A percentile compares a stretch with the other conserved stretches of the same genome.
phyloP scores from a whole-genome alignment of 345 rosid genomes.

The Salix viminalis region DNA sequence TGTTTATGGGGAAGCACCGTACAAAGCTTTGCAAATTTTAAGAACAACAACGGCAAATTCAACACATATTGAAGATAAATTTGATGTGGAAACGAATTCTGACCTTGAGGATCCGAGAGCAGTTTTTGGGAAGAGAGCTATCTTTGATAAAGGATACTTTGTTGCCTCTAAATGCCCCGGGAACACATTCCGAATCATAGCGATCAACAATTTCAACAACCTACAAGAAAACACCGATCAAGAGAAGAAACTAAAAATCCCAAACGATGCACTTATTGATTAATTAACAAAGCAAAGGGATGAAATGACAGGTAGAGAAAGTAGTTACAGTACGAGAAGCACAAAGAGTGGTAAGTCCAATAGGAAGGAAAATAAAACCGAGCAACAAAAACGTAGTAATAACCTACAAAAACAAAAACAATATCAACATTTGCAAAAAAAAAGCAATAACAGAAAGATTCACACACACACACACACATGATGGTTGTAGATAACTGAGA shows the following conservation, averaged over 20 bases:
- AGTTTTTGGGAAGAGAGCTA: slow-evolving; percentile 54
- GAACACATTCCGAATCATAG: slow-evolving; percentile 69
- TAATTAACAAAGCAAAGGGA: neutral
- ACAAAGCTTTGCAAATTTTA: too few relatives aligned
- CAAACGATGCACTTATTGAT: neutral
- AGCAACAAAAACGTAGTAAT: slow-evolving; percentile 45
- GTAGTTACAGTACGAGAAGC: slow-evolving; percentile 58
- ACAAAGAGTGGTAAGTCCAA: slow-evolving; percentile 58
- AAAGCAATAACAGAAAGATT: neutral
- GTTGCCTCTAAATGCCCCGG: slow-evolving; percentile 46
- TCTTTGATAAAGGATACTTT: slow-evolving; percentile 56
- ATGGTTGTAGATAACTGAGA: slow-evolving; percentile 5
- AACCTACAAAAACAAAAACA: slow-evolving; percentile 40
- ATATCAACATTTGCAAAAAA: slow-evolving; percentile 3
- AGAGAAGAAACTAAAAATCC: slow-evolving; percentile 13
- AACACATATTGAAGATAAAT: neutral
- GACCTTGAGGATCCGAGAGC: slow-evolving; percentile 61
- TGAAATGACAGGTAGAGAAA: slow-evolving; percentile 2
- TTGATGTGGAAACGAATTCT: slow-evolving; percentile 8
- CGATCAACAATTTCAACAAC: slow-evolving; percentile 66
- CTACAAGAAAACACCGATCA: slow-evolving; percentile 25
- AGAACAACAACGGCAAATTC: too few relatives aligned
- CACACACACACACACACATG: neutral
- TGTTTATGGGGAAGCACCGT: neutral
- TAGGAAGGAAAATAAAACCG: slow-evolving; percentile 57